Conservation (phyloP, 2,329 filamentous ascomycete species). For the Aspergillus glaucus region DNA sequence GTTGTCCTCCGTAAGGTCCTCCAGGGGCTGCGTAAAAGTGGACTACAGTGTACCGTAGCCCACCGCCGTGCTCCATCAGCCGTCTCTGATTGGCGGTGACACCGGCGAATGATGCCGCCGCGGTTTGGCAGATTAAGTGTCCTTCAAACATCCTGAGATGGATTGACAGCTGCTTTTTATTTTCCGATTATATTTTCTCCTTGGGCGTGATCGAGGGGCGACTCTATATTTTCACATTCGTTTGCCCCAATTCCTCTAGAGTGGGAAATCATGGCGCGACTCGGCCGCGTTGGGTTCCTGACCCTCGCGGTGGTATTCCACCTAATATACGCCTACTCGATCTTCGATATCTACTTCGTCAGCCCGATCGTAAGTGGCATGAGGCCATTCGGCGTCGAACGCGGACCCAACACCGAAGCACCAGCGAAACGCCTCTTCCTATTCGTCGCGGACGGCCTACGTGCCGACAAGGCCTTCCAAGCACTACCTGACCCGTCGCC, state of each 20-base stretch:
- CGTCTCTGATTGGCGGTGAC: constrained; percentile 13
- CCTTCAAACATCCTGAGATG: constrained; percentile 1
- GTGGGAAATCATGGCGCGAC: constrained; percentile 41
- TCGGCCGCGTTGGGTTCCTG: constrained; percentile 73
- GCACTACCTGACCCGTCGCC: constrained; percentile 81
- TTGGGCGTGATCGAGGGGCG: neutral
- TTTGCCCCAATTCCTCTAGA: constrained; percentile 2
- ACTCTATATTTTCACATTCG: neutral
- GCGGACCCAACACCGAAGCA: constrained; percentile 53
- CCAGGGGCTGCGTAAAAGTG: constrained; percentile 3
- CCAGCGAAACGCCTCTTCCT: constrained; percentile 87
- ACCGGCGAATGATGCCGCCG: constrained; percentile 5
- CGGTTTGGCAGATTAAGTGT: neutral
- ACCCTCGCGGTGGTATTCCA: constrained; percentile 88
- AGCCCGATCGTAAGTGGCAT: constrained; percentile 96
- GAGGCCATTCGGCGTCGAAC: constrained; percentile 68
- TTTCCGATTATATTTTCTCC: constrained; percentile 1
- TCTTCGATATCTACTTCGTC: constrained; percentile 98
- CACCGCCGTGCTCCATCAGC: constrained; percentile 6
- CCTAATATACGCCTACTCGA: constrained; percentile 85
- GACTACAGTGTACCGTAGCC: constrained; percentile 4
- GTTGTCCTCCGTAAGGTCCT: neutral
- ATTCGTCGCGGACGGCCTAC: constrained; percentile 93
- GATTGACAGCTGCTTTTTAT: neutral
- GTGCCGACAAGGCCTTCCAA: constrained; percentile 97